Evolutionary conservation across 2,329 filamentous ascomycete genomes (phyloP).

Genomic region (Diplodia seriata): DNA sequence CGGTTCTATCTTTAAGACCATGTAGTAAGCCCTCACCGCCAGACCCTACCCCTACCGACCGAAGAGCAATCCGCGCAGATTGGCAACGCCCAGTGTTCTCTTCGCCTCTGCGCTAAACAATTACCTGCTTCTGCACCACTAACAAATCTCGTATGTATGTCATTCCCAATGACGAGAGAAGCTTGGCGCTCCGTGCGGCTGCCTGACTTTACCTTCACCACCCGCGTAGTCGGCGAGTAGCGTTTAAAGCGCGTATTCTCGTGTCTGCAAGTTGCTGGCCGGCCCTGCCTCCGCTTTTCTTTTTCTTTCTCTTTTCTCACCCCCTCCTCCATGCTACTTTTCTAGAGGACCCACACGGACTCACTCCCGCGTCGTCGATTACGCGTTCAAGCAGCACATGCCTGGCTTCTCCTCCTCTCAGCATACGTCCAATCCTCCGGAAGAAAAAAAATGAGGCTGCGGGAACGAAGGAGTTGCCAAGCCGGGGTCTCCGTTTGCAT

Average conservation of each 20-base stretch:
- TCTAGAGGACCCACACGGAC: neutral
- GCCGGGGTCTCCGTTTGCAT: neutral
- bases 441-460: neutral
- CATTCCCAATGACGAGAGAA: conserved; percentile 16
- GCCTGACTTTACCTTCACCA: neutral
- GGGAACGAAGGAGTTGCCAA: neutral
- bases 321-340: neutral
- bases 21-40: conserved; percentile 24
- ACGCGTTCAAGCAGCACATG: conserved; percentile 15
- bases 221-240: too few species aligned
- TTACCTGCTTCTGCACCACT: conserved; percentile 7
- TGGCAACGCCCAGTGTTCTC: neutral
- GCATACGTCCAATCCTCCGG: neutral
- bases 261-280: neutral
- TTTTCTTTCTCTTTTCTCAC: neutral
- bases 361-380: neutral
- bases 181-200: conserved; percentile 11
- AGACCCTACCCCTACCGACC: neutral
- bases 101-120: conserved; percentile 9
- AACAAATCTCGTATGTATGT: conserved; percentile 17
- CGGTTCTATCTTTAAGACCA: conserved; percentile 16
- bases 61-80: neutral
- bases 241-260: neutral
- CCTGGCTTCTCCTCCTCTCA: too few species aligned
- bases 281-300: neutral